Evolutionary conservation across 2,329 filamentous ascomycete genomes (phyloP).

Genomic region (Stachybotrys chlorohalonatus): DNA sequence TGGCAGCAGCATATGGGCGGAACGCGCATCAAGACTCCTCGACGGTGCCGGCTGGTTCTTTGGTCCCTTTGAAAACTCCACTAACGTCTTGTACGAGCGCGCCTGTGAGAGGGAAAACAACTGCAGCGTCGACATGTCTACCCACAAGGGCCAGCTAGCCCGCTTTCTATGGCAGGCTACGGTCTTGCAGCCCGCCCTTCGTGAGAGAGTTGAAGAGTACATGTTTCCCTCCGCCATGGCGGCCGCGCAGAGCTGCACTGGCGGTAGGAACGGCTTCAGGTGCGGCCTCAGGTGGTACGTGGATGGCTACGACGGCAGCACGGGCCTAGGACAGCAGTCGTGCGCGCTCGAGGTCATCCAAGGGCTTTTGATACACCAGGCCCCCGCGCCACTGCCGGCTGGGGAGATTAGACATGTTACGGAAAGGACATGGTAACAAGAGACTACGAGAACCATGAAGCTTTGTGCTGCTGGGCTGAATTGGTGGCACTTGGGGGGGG

Average conservation of each 20-base stretch:
- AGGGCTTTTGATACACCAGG: slow-evolving; percentile 39
- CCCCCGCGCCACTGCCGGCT: slow-evolving; percentile 35
- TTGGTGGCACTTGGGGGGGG: too few relatives aligned
- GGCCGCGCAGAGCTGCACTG: slow-evolving; percentile 48
- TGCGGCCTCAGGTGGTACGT: slow-evolving; percentile 58
- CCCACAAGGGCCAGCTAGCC: slow-evolving; percentile 59
- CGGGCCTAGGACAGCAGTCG: slow-evolving; percentile 56
- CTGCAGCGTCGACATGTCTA: slow-evolving; percentile 56
- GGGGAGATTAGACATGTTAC: slow-evolving; percentile 38
- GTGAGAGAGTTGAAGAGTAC: slow-evolving; percentile 33
- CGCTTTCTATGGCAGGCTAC: slow-evolving; percentile 55
- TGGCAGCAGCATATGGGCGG: slow-evolving; percentile 40
- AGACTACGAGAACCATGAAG: neutral
- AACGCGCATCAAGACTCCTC: slow-evolving; percentile 43
- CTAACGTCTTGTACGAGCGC: slow-evolving; percentile 55
- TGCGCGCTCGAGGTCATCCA: slow-evolving; percentile 55
- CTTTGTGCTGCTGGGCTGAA: too few relatives aligned
- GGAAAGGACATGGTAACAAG: slow-evolving; percentile 10
- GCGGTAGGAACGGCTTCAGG: slow-evolving; percentile 37
- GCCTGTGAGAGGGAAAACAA: slow-evolving; percentile 50
- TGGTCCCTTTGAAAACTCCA: slow-evolving; percentile 37
- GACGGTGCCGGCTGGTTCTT: slow-evolving; percentile 46
- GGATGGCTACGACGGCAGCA: slow-evolving; percentile 43
- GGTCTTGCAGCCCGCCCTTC: slow-evolving; percentile 46
- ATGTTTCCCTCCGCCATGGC: slow-evolving; percentile 44